Evolutionary conservation across 1,284 basidiomycete genomes (phyloP).

Genomic region (Moesziomyces parantarcticus): DNA sequence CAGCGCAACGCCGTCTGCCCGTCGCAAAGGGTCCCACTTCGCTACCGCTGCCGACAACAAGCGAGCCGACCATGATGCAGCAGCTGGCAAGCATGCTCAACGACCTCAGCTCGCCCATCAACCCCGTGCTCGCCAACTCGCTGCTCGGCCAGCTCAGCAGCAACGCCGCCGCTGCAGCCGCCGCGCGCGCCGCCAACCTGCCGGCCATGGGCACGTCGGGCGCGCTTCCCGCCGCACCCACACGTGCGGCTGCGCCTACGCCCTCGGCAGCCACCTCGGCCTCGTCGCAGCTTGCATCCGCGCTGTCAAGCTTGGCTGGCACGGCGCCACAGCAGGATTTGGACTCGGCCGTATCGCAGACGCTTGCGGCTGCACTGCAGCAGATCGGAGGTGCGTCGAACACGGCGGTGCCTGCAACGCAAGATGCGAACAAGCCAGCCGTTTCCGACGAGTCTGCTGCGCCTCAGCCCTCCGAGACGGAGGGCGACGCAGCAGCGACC

Average conservation of each 20-base stretch:
- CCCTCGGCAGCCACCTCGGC: slow-evolving; percentile 11
- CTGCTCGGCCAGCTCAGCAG: slow-evolving; percentile 44
- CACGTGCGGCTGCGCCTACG: slow-evolving; percentile 9
- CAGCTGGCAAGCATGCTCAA: slow-evolving; percentile 50
- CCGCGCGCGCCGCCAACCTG: slow-evolving; percentile 30
- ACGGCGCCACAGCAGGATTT: slow-evolving; percentile 45
- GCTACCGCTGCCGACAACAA: slow-evolving; percentile 29
- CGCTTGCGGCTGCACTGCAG: slow-evolving; percentile 56
- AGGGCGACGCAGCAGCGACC: background rate
- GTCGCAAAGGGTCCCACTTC: slow-evolving; percentile 39
- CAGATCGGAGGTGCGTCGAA: slow-evolving; percentile 42
- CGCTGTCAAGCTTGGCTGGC: slow-evolving; percentile 38
- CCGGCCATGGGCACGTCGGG: slow-evolving; percentile 15
- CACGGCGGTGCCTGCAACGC: slow-evolving; percentile 1
- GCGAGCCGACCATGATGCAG: slow-evolving; percentile 53
- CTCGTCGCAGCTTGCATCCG: slow-evolving; percentile 38
- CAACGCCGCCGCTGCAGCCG: slow-evolving; percentile 42
- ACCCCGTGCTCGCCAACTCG: slow-evolving; percentile 44
- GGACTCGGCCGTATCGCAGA: slow-evolving; percentile 57
- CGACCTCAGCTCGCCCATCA: slow-evolving; percentile 46
- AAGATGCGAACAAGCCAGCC: slow-evolving; percentile 3
- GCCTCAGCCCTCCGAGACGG: slow-evolving; percentile 8
- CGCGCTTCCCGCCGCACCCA: slow-evolving; percentile 21
- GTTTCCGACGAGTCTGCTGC: slow-evolving; percentile 3
- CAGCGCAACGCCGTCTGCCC: slow-evolving; percentile 17